A percentile compares a stretch with the other conserved stretches of the same genome.
Conservation (phyloP, 176 grass and related monocot genomes). For the Poa annua region DNA sequence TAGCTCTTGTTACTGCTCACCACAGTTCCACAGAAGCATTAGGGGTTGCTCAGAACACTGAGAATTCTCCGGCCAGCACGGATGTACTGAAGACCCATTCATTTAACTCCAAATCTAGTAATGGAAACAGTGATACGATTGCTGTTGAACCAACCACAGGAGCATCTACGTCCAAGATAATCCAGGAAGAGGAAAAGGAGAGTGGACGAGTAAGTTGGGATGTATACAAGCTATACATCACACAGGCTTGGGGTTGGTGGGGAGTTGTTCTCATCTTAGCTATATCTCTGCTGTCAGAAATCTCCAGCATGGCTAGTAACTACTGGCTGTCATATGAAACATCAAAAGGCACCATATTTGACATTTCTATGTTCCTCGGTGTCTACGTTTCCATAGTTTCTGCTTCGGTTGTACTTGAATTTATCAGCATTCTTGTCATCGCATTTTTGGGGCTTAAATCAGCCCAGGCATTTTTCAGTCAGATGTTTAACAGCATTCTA, state of each 20-base stretch:
- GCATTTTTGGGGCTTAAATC: constrained; percentile 76
- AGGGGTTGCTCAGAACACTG: constrained; percentile 51
- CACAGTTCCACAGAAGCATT: constrained; percentile 85
- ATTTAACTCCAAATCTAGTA: constrained; percentile 19
- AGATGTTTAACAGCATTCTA: constrained; percentile 86
- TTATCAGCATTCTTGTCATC: constrained; percentile 59
- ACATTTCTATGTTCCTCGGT: constrained; percentile 69
- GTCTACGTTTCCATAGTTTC: constrained; percentile 69
- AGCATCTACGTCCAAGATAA: constrained; percentile 64
- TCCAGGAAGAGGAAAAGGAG: constrained; percentile 84
- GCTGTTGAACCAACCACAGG: constrained; percentile 42
- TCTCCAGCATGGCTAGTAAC: constrained; percentile 75
- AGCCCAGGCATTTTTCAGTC: constrained; percentile 73
- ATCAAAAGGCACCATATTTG: constrained; percentile 58
- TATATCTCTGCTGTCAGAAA: constrained; percentile 58
- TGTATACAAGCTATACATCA: constrained; percentile 78
- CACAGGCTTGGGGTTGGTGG: constrained; percentile 95
- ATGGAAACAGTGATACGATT: constrained; percentile 6
- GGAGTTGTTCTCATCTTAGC: constrained; percentile 48
- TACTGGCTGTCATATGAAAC: constrained; percentile 97
- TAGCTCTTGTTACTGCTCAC: constrained; percentile 79
- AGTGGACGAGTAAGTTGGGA: constrained; percentile 74
- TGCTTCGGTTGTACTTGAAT: constrained; percentile 55
- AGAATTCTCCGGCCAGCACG: constrained; percentile 16
- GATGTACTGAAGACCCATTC: not conserved